Evolutionary conservation across 441 rosid genomes (phyloP), one percentile per base, ranked within the genome.

Genomic region (Capsella rubella): DNA sequence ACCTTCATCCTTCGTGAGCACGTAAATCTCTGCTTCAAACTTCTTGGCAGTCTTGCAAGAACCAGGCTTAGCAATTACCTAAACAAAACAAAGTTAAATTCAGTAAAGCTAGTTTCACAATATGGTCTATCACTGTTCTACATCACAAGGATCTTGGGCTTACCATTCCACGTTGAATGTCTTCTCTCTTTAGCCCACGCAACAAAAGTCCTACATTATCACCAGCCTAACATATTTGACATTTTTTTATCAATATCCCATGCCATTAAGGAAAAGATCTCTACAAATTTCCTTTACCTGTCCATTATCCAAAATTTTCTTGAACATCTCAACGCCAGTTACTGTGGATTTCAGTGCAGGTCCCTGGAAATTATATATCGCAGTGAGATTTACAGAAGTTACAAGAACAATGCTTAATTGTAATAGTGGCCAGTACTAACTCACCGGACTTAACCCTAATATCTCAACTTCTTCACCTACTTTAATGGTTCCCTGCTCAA

Each of bases 391-490:
- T 42, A 77, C 2, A 57, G 55, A 62, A 16, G 6, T 40, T 53
- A 13, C 58, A 53, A 53, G 11, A 53, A 29, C 4, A 28, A 54
- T 53, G 47, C 64, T 63, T 43, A 25, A 39, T 6, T 25, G 55
- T 39, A 64, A 53, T 15, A 18, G 67, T 27, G 47, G n/a, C 54
- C 40, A 65, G 29, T 55, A 75, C 31, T 45, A 28, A 53, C 58
- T 52, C 40, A 49, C 64, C 64, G 52, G 4, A 16, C 46, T 82
- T 74, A 93, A 82, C 16, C 99, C 99, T 89, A 91, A 85, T 62
- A 96, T 67, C 75, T 96, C 99, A 83, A 96, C 98, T 90, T 96
- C 98, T 71, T 96, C 99, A 64, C 99, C 98, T 65, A 91, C 99
- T 87, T 96, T 96, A 40, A 96, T 87, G 64, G 81, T 84, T 46